Evolutionary conservation across 768 basidiomycete genomes (phyloP).

Genomic region (Leccinum incarnatum): DNA sequence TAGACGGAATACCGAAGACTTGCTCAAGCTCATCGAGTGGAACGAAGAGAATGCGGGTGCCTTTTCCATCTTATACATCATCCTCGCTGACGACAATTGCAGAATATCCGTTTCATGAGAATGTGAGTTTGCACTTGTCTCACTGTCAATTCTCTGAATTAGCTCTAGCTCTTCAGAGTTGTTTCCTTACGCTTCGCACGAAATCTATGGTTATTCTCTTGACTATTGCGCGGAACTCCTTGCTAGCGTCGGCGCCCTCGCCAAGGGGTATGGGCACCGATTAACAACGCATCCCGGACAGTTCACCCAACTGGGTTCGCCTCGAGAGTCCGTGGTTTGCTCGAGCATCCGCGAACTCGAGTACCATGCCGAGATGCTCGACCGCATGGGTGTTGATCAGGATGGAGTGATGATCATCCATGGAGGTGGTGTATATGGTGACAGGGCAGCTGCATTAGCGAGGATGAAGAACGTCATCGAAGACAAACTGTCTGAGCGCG

Average conservation of each 20-base stretch:
- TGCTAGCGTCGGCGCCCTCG: slow-evolving; percentile 59
- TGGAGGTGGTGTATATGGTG: slow-evolving; percentile 80
- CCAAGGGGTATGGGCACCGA: slow-evolving; percentile 69
- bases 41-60: slow-evolving; percentile 74
- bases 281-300: slow-evolving; percentile 90
- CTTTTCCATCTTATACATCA: not conserved
- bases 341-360: slow-evolving; percentile 76
- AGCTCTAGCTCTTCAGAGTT: slow-evolving; percentile 70
- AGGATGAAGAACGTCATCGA: slow-evolving; percentile 72
- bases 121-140: slow-evolving; percentile 32
- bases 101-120: slow-evolving; percentile 83
- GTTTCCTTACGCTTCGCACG: slow-evolving; percentile 91
- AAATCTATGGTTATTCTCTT: slow-evolving; percentile 75
- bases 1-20: slow-evolving; percentile 68
- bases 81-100: not conserved
- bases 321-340: slow-evolving; percentile 68
- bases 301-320: slow-evolving; percentile 80
- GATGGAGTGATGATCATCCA: slow-evolving; percentile 91
- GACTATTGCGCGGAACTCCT: slow-evolving; percentile 63
- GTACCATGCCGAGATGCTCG: slow-evolving; percentile 88
- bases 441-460: slow-evolving; percentile 67
- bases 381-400: slow-evolving; percentile 74
- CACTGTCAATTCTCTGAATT: not conserved
- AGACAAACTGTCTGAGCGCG: slow-evolving; percentile 53
- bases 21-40: slow-evolving; percentile 80